phyloP scores from a whole-genome alignment of 306 rosid species.

The Quercus wislizeni region DNA sequence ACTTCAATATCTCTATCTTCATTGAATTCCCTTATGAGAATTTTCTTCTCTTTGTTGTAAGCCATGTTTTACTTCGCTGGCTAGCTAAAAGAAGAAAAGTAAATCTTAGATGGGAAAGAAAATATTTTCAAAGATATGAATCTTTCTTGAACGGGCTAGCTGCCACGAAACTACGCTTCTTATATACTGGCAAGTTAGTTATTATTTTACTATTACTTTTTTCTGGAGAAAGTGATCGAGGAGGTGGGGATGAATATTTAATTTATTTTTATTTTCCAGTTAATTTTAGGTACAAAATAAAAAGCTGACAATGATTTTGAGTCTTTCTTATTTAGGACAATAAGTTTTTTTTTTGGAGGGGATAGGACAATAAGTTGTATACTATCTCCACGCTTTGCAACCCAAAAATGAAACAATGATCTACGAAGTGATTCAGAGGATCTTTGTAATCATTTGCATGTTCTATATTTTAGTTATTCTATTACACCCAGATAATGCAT shows the following conservation, averaged over 20 bases:
- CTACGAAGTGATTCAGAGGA: constrained; percentile 23
- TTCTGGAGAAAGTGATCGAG: background rate
- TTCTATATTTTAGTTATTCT: background rate
- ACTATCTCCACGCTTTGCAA: constrained; percentile 15
- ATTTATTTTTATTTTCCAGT: constrained; percentile 3
- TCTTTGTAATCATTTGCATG: constrained; percentile 25
- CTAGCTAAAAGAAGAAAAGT: constrained; percentile 24
- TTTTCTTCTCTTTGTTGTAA: constrained; percentile 35
- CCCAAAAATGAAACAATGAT: constrained; percentile 18
- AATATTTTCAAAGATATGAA: constrained; percentile 8
- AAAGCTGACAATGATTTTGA: constrained; percentile 29
- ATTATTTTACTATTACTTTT: background rate
- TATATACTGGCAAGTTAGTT: constrained; percentile 18
- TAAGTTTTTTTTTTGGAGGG: background rate
- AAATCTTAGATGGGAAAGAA: constrained; percentile 20
- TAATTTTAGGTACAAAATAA: constrained; percentile 3
- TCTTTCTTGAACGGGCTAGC: constrained; percentile 29
- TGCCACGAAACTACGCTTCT: constrained; percentile 30
- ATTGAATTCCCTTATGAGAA: constrained; percentile 62
- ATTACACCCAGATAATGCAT: background rate
- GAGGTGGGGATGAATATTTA: background rate
- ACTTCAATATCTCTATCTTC: constrained; percentile 59
- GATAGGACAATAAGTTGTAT: background rate
- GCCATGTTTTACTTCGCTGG: constrained; percentile 36
- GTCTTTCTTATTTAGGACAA: background rate